Evolutionary conservation across 2,329 filamentous ascomycete genomes (phyloP).

Genomic region (Pseudogymnoascus sp.): DNA sequence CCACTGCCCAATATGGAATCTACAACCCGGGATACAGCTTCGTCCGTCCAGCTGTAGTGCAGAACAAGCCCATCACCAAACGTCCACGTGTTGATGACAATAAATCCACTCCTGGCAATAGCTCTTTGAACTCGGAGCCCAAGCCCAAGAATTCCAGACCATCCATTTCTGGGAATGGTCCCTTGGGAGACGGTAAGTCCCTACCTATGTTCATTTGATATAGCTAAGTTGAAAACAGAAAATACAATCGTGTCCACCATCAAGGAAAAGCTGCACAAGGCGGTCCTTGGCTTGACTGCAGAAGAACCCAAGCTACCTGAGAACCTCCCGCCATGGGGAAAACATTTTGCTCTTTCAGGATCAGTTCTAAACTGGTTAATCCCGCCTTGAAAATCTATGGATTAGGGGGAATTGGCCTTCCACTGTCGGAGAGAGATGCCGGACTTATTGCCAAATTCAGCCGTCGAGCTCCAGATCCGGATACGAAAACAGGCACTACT

Average conservation of each 20-base stretch:
- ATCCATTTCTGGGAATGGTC: not conserved
- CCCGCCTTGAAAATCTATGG: not conserved
- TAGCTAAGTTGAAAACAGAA: not conserved
- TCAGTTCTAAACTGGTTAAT: not conserved
- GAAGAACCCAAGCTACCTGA: not conserved
- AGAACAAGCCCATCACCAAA: not conserved
- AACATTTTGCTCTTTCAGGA: not conserved
- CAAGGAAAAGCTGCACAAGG: not conserved
- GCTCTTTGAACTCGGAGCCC: not conserved
- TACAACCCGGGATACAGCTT: not conserved
- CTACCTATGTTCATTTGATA: too few species aligned
- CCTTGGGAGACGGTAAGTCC: not conserved
- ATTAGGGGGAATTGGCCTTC: constrained; percentile 16
- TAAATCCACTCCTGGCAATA: not conserved
- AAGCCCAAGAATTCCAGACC: not conserved
- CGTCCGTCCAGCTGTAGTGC: not conserved
- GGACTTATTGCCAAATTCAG: constrained; percentile 15
- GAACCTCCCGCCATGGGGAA: not conserved
- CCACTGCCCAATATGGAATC: not conserved
- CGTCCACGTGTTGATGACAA: not conserved
- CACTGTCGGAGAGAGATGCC: constrained; percentile 20
- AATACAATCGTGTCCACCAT: not conserved
- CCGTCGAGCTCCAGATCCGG: constrained; percentile 26
- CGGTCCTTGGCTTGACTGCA: not conserved
- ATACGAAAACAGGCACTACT: constrained; percentile 32